Evolutionary conservation across 2,329 filamentous ascomycete genomes (phyloP).

Genomic region (Phyllosticta citribraziliensis): DNA sequence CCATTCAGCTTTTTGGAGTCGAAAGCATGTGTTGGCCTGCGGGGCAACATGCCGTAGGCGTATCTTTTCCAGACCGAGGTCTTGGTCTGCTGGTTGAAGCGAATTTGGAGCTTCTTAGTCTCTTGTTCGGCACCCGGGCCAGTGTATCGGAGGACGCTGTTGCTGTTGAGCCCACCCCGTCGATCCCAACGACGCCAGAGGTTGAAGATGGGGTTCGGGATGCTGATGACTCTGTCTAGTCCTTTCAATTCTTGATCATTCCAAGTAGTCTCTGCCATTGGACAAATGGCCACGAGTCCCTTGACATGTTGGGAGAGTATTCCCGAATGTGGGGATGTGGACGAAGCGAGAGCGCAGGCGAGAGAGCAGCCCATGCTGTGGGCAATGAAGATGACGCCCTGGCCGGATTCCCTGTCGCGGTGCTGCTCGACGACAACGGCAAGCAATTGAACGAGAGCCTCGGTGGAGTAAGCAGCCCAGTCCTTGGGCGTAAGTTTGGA

Average conservation of each 20-base stretch:
- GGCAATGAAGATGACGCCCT: constrained; percentile 70
- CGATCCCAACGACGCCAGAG: constrained; percentile 70
- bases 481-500: constrained; percentile 61
- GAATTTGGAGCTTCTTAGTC: constrained; percentile 56
- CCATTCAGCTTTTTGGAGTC: constrained; percentile 45
- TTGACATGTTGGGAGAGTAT: constrained; percentile 55
- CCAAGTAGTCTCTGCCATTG: constrained; percentile 52
- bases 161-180: constrained; percentile 65
- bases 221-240: constrained; percentile 46
- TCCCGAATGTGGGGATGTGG: constrained; percentile 42
- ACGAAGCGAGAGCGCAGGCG: constrained; percentile 59
- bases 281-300: constrained; percentile 74
- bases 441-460: constrained; percentile 66
- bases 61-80: constrained; percentile 78
- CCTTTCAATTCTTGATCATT: neutral
- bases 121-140: constrained; percentile 56
- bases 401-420: constrained; percentile 52
- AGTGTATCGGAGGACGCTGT: constrained; percentile 70
- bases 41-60: constrained; percentile 60
- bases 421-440: constrained; percentile 64
- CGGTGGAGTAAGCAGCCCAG: constrained; percentile 71
- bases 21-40: neutral
- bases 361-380: constrained; percentile 88
- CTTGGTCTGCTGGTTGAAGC: constrained; percentile 73
- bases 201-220: constrained; percentile 66